Percentiles rank a stretch among this genome's conserved stretches.
Evolutionary conservation across 2,329 filamentous ascomycete genomes (phyloP).

Genomic region (Penicillium olsonii): DNA sequence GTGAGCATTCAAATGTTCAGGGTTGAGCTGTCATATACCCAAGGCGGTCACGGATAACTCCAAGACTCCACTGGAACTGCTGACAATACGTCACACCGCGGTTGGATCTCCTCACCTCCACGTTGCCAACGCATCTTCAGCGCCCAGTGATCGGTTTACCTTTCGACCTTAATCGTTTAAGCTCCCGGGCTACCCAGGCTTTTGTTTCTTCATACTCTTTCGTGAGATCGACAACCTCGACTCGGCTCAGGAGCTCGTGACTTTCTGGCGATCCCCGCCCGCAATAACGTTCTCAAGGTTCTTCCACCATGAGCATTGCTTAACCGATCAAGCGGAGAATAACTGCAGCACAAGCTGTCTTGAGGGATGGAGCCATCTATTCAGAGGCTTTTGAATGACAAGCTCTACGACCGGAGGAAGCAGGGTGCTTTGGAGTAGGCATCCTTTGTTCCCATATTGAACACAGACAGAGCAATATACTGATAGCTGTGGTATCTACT

Average conservation of each 20-base stretch:
- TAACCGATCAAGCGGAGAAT: constrained; percentile 3
- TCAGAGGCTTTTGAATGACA: constrained; percentile 91
- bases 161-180: neutral
- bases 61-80: neutral
- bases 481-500: constrained; percentile 9
- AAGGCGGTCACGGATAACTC: neutral
- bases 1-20: too few species aligned
- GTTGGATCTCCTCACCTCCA: constrained; percentile 9
- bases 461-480: neutral
- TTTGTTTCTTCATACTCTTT: neutral
- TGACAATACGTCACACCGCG: constrained; percentile 11
- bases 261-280: neutral
- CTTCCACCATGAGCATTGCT: constrained; percentile 9
- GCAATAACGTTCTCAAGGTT: neutral
- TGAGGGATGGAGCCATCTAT: constrained; percentile 79
- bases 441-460: neutral
- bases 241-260: constrained; percentile 4
- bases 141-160: neutral
- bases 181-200: neutral
- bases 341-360: constrained; percentile 4
- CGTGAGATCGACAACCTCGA: neutral
- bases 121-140: constrained; percentile 11
- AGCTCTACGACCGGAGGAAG: constrained; percentile 98
- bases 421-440: constrained; percentile 87
- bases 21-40: neutral